Base-by-base conservation (phyloP, 2,329 filamentous ascomycete species). In the Phaeomoniella chlamydospora region DNA sequence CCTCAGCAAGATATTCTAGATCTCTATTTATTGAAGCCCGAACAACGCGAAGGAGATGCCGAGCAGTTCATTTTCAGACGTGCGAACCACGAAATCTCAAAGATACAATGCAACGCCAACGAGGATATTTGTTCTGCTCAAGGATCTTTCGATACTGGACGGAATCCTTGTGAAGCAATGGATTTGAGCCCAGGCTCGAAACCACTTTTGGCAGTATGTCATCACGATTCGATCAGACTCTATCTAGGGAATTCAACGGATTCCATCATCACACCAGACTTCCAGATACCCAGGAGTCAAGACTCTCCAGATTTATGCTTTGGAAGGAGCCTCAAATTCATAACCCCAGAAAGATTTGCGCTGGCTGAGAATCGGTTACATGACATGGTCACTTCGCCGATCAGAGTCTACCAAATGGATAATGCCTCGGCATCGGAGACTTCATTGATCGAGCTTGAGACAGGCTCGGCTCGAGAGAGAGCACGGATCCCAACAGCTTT, bases 1-100 rank as follows among this genome's bases (percentile, higher is more conserved):
- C 72, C 60, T 35, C 49, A 64, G 37, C 71, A 77, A 47, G 74
- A 79, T 49, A 70, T 79, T 19, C 70, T 69, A 13, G 61, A 65
- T 18, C 41, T 78, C 34, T 68, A 70, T 43, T 46, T 77, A 2
- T 47, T 79, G 18, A 54, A 55, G 17, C 55, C 62, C 4, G 50
- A 57, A 15, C 59, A 65, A 37, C 48, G 47, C 37, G 45, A 48
- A 2, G 39, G 46, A 4, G 53, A 56, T 13, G 50, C 45, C 5
- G 61, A 72, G 41, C 53, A 65, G 33, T 45, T 76, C 17, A 59
- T 77, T 3, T 61, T 70, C 33, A 70, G 71, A 4, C 70, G 71
- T 31, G 65, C 71, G 14, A 68, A 67, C 44, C 70, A 71, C 9
- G 61, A 68, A 33, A 32, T 47, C 16, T 18, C 39, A 15, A 36